Base-by-base conservation (phyloP, 148 eudicot species). In the Nepenthes gracilis region DNA sequence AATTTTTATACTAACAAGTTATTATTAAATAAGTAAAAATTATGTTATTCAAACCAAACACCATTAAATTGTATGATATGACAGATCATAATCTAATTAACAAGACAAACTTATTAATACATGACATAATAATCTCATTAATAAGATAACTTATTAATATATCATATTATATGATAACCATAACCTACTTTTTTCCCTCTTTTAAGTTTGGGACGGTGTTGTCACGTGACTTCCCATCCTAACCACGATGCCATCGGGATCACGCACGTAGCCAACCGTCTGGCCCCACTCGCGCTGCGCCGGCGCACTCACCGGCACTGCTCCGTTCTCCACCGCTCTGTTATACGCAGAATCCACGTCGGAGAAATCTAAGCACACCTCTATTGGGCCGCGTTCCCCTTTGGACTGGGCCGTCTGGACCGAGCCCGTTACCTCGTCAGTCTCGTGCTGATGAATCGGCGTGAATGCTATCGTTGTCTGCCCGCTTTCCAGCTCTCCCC, bases 401-500 rank as follows among this genome's bases (percentile, higher is more conserved):
- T 62, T 71, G 43, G 88, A 66, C 2, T 49, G 60, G 35, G 82
- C 61, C 36, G 34, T 60, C 37, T 72, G 78, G 48, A 88, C 90
- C 4, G 66, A 11, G 2, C 96, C 98, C 0, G 98, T 92, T 11
- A 86, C 58, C 5, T 84, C 92, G 33, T 92, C 98, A 1, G 98
- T 92, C 81, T 92, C 98, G 54, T 76, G 96, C 61, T 92, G 96
- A 66, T 84, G 90, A 54, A 72, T 45, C 40, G 94, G 96, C 1
- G 98, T 88, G 65, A 92, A 92, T 1, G 98, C 96, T 77, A 92
- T 77, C 10, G 98, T 92, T 4, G 98, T 92, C 54, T 65, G 72
- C 60, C 98, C 98, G 12, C 82, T 88, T 63, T 88, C 96, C 36
- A 92, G 71, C 66, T 88, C 96, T 51, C 86, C 98, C 96, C 98